Evolutionary conservation across 1,284 basidiomycete species (phyloP), one percentile per base, ranked within the genome.

Genomic region (Cystobasidium sp.): DNA sequence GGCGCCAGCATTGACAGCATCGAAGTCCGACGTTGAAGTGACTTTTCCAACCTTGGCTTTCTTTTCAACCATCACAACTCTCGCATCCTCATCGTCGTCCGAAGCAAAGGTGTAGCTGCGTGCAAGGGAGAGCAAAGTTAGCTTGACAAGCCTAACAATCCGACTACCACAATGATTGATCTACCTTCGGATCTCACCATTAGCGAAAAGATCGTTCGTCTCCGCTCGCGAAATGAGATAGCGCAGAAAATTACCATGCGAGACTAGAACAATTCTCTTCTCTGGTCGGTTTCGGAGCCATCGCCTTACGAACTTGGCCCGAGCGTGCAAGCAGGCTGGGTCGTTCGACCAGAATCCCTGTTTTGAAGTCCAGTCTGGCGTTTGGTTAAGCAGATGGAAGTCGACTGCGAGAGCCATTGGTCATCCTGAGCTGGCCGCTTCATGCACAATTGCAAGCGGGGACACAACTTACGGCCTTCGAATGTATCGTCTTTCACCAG

Each of bases 301-400:
- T 22, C 68, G 44, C 2, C 68, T 58, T n/a, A 71, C 68, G 31
- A 52, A 71, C 37, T 71, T 71, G 31, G 59, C 68, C 5, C 68
- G 58, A 43, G 68, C 68, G 3, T 31, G 59, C 44, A 71, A 18
- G 41, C 68, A 71, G 5, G 58, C 58, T 18, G 59, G 58, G 44
- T 71, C 68, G 3, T 43, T 53, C 4, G 68, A 62, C 47, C 58
- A 71, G 68, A 71, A 71, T 31, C 68, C 68, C 37, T 65, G 47
- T 22, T 53, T 63, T 5, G 62, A 52, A 5, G 31, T 41, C 69
- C 68, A 69, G 3, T 63, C 58, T 6, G 59, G 61, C 22, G 16
- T 37, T 53, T 53, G 20, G 10, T 20, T 22, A 16, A 71, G 58
- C 4, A 10, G 20, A 22, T 18, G 43, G 58, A 71, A 64, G 22